phyloP scores from a whole-genome alignment of 2,329 filamentous ascomycete genomes.

The Aspergillus transmontanensis region DNA sequence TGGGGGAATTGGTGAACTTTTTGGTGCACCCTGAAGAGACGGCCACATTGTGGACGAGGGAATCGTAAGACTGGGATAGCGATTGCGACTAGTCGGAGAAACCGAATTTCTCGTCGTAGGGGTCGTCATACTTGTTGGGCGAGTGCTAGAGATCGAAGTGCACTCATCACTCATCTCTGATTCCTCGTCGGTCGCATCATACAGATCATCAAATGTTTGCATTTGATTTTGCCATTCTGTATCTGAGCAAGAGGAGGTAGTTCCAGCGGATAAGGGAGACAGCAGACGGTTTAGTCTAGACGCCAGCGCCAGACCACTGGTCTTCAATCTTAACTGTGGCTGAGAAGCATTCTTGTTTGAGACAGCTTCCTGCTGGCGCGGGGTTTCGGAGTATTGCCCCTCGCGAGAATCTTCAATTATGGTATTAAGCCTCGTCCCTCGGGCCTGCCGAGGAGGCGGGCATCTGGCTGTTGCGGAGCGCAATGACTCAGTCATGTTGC shows the following conservation, averaged over 20 bases:
- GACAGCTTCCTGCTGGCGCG: slow-evolving; percentile 7
- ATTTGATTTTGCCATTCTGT: slow-evolving; percentile 65
- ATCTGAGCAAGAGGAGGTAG: slow-evolving; percentile 48
- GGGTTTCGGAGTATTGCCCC: slow-evolving; percentile 25
- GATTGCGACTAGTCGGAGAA: slow-evolving; percentile 46
- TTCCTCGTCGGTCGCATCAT: slow-evolving; percentile 83
- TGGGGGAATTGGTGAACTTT: slow-evolving; percentile 49
- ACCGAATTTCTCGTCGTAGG: slow-evolving; percentile 43
- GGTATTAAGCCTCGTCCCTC: slow-evolving; percentile 63
- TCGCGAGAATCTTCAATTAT: slow-evolving; percentile 60
- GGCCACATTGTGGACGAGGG: slow-evolving; percentile 61
- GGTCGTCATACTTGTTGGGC: slow-evolving; percentile 52
- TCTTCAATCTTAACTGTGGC: slow-evolving; percentile 40
- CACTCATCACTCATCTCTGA: slow-evolving; percentile 54
- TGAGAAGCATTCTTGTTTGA: slow-evolving; percentile 9
- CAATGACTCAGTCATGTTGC: slow-evolving; percentile 50
- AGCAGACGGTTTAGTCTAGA: slow-evolving; percentile 29
- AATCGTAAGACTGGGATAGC: slow-evolving; percentile 62
- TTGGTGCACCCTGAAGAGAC: slow-evolving; percentile 56
- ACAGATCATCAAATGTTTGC: slow-evolving; percentile 82
- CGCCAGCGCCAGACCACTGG: slow-evolving; percentile 30
- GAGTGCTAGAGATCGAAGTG: slow-evolving; percentile 52
- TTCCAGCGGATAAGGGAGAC: slow-evolving; percentile 36
- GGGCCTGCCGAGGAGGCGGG: slow-evolving; percentile 59
- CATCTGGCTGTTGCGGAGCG: slow-evolving; percentile 55